Conservation (phyloP, 768 basidiomycete species). For the Phanerochaete sordida region DNA sequence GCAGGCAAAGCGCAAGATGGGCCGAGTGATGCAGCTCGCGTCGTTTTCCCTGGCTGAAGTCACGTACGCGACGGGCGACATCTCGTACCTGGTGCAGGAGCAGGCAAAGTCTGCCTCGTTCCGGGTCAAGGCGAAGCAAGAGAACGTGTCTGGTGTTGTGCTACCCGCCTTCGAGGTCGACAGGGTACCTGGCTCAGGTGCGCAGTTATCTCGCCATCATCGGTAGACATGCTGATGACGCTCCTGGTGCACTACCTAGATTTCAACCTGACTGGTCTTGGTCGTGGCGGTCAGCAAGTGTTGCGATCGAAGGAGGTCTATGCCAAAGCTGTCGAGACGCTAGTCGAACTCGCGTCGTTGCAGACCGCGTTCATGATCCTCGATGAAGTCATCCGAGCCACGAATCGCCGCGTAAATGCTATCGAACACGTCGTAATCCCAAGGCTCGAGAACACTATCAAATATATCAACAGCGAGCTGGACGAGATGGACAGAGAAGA, state of each 20-base stretch:
- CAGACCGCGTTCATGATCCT: slow-evolving; percentile 98
- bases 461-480: slow-evolving; percentile 94
- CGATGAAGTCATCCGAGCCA: slow-evolving; percentile 99
- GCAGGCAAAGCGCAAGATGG: slow-evolving; percentile 99
- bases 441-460: slow-evolving; percentile 93
- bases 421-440: slow-evolving; percentile 98
- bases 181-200: slow-evolving; percentile 80
- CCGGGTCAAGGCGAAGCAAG: slow-evolving; percentile 91
- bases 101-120: slow-evolving; percentile 90
- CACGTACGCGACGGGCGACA: slow-evolving; percentile 96
- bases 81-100: slow-evolving; percentile 97
- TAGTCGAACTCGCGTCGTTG: slow-evolving; percentile 94
- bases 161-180: slow-evolving; percentile 94
- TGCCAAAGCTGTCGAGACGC: slow-evolving; percentile 94
- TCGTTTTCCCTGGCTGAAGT: slow-evolving; percentile 99
- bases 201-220: slow-evolving; percentile 9
- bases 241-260: slow-evolving; percentile 41
- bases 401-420: slow-evolving; percentile 97
- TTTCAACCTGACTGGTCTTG: slow-evolving; percentile 95
- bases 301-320: slow-evolving; percentile 95
- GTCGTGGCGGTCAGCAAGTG: slow-evolving; percentile 95
- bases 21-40: slow-evolving; percentile 96
- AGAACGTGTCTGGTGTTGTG: slow-evolving; percentile 97
- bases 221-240: not conserved
- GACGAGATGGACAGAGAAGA: slow-evolving; percentile 99